Evolutionary conservation across 345 rosid species (phyloP), one percentile per base, ranked within the genome.

Genomic region (Lenwebbia sp.): DNA sequence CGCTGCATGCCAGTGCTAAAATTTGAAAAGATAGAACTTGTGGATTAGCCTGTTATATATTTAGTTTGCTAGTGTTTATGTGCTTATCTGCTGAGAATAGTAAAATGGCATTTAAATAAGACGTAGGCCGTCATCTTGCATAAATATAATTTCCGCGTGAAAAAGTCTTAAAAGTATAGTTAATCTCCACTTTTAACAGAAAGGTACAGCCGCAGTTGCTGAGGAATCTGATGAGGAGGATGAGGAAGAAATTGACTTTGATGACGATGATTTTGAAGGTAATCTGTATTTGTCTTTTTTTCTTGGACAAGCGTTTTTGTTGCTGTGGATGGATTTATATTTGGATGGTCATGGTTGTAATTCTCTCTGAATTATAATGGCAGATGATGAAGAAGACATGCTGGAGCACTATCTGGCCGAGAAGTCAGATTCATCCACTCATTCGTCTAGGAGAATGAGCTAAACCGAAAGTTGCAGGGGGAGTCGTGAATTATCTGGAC

Each of bases 211-310:
- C 2, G 33, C 90, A 40, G 92, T 82, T 85, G 87, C 91, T 82
- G 93, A 92, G 90, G 95, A 65, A 86, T 89, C 92, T 56, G 99
- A 93, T 41, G 96, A 83, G 86, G 99, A 94, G 83, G 96, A 92
- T n/a, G 98, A 92, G 13, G 99, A 96, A 89, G 98, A 96, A 70
- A 90, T 97, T 23, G 96, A 97, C 83, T 93, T 96, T 87, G 98
- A 94, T 83, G 99, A 96, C 74, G 98, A 95, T 52, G 99, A 96
- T 89, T 95, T 97, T 85, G 99, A 96, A 96, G 99, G 99, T 96
- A 70, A 85, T 15, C 78, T 57, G 54, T 50, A 33, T 53, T 25
- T 70, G 8, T 56, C 22, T 54, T 40, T 21, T 21, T 11, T n/a
- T 3, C 40, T 28, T 44, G 54, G 28, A 12, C 58, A 19, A 5